Base-by-base conservation (phyloP, 306 rosid species). In the Carpinus viminea region DNA sequence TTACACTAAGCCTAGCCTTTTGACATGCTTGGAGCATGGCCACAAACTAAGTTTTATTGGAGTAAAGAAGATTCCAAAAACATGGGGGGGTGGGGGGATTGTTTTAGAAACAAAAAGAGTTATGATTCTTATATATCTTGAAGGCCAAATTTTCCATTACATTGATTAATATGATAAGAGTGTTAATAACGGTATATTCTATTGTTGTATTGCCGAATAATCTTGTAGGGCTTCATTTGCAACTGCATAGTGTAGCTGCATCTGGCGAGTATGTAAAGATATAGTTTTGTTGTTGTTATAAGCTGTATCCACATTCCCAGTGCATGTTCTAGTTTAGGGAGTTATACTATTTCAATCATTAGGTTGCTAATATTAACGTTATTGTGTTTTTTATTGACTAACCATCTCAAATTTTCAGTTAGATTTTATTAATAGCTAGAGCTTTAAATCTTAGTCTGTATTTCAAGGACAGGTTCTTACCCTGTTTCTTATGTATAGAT, bases 401-500 rank as follows among this genome's bases (percentile, higher is more conserved):
- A 57, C 20, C 20, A 3, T 57, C 64, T 57, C 20, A 34, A 57
- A 57, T 57, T 57, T 57, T 57, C 54, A 50, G 54, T 12, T 50
- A 0, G 17, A 50, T 54, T 18, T 17, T 54, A 54, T 54, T 20
- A 54, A 18, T 54, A n/a, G 64, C 10, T 3, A 34, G 31, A 17
- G 73, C 13, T n/a, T 53, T 48, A 18, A 65, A 8, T 28, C 13
- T 38, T 66, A 18, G 15, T 66, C 51, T 36, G 28, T 66, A n/a
- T 66, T 66, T 66, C 26, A 18, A 18, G 51, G 28, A 66, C 74
- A 70, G 13, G 55, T 34, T 10, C 47, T 85, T 50, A 76, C 47
- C 65, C 24, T 59, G 45, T 50, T 57, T 70, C 56, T 74, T 68
- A 70, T 74, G 53, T 84, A 43, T 92, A 95, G 98, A 86, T 80